These are phyloP conservation scores for Nidula microcarpa DNA, from an alignment of 768 basidiomycete genomes.

Conservation along the genomic window DNA sequence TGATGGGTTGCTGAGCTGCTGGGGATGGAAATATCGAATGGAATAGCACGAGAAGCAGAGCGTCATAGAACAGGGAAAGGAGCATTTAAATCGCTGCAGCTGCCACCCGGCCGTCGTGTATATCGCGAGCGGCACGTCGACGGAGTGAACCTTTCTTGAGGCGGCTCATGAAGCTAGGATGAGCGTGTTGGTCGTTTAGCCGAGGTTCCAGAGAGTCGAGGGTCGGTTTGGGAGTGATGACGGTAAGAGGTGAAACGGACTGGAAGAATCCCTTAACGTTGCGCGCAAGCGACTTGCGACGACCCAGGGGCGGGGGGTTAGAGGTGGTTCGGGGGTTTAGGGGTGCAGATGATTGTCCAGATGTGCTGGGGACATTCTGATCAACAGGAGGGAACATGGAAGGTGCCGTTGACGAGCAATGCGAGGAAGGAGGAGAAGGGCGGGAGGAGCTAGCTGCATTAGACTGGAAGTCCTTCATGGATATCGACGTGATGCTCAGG, in stretches of 20 bases:
- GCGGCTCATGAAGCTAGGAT: too few species aligned
- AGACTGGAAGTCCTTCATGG: slow-evolving; percentile 18
- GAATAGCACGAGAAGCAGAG: too few species aligned
- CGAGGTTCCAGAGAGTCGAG: too few species aligned
- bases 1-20: too few species aligned
- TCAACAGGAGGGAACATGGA: slow-evolving; percentile 15
- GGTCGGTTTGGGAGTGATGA: not conserved
- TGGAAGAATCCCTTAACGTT: slow-evolving; percentile 61
- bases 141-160: too few species aligned
- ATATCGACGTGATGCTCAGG: slow-evolving; percentile 29
- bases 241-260: slow-evolving; percentile 25
- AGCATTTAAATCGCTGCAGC: too few species aligned
- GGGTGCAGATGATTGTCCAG: not conserved
- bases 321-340: slow-evolving; percentile 2
- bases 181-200: too few species aligned
- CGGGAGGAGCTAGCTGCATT: slow-evolving; percentile 5
- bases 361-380: slow-evolving; percentile 7
- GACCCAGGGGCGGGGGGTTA: not conserved
- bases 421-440: slow-evolving; percentile 35
- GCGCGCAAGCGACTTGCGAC: slow-evolving; percentile 48
- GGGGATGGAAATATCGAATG: too few species aligned
- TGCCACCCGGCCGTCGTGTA: too few species aligned
- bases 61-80: too few species aligned
- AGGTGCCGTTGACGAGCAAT: slow-evolving; percentile 15
- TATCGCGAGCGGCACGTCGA: too few species aligned